Evolutionary conservation across 192 early-diverging fungal genomes (phyloP).

Genomic region (Chytriomyces sp.): DNA sequence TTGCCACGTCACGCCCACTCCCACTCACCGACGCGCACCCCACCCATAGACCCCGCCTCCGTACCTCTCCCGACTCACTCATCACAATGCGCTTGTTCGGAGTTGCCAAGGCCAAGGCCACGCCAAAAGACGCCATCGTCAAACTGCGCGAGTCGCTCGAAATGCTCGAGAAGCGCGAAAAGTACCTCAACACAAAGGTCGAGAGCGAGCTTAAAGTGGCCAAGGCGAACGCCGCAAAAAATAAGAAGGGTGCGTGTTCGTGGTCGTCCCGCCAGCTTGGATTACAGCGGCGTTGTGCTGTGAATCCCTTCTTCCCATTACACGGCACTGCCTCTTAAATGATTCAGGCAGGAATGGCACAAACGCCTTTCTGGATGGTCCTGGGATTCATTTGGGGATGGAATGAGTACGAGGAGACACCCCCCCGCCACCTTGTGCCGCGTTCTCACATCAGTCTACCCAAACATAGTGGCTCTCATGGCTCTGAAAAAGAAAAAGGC

Average conservation of each 20-base stretch:
- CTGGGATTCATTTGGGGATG: no score
- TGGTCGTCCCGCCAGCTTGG: no score
- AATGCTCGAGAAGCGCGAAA: slow-evolving; percentile 95
- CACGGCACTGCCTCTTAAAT: no score
- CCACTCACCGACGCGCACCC: not conserved
- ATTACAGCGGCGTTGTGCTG: no score
- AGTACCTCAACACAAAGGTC: slow-evolving; percentile 81
- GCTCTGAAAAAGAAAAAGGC: slow-evolving; percentile 95
- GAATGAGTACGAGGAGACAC: no score
- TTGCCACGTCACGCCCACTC: no score
- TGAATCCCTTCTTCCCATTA: no score
- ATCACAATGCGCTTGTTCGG: slow-evolving; percentile 56
- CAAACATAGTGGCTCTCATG: slow-evolving; percentile 73
- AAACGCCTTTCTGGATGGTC: no score
- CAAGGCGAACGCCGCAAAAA: slow-evolving; percentile 87
- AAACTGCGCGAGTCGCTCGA: slow-evolving; percentile 85
- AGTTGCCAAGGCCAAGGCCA: slow-evolving; percentile 48
- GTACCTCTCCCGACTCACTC: no score
- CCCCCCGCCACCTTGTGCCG: no score
- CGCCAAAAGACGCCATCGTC: slow-evolving; percentile 94
- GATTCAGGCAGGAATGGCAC: no score
- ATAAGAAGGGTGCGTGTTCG: slow-evolving; percentile 74
- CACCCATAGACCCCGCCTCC: not conserved
- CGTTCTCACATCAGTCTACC: not conserved
- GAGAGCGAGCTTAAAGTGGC: slow-evolving; percentile 85